Percentiles rank a stretch among this genome's conserved stretches.
Conservation (phyloP, 1,284 basidiomycete genomes). For the Prillingera fragicola region DNA sequence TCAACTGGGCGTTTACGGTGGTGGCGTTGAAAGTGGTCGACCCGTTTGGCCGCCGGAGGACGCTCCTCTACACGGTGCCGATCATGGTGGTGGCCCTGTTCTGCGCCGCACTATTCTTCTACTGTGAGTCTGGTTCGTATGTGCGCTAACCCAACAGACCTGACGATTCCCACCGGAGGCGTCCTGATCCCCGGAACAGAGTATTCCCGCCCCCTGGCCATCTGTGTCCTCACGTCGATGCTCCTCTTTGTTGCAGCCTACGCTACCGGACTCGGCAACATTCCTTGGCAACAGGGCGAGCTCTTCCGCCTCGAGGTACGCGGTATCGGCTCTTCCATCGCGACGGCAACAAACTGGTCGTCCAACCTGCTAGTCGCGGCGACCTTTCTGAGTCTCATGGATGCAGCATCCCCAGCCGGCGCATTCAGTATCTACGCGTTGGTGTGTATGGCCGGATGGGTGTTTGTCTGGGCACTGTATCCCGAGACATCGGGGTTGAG, state of each 20-base stretch:
- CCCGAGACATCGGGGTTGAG: conserved; percentile 60
- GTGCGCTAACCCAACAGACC: conserved; percentile 49
- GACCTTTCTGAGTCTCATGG: conserved; percentile 70
- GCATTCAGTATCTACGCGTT: conserved; percentile 76
- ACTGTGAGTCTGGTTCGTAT: conserved; percentile 54
- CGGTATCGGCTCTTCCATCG: conserved; percentile 70
- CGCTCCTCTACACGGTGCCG: conserved; percentile 70
- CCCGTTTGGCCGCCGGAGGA: conserved; percentile 65
- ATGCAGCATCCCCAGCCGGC: conserved; percentile 65
- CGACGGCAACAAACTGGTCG: conserved; percentile 75
- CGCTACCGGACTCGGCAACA: conserved; percentile 68
- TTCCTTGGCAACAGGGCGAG: conserved; percentile 83
- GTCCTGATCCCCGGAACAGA: conserved; percentile 59
- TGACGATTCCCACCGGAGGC: conserved; percentile 64
- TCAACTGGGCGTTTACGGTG: conserved; percentile 76
- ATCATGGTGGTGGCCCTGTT: conserved; percentile 69
- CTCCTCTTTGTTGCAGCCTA: conserved; percentile 76
- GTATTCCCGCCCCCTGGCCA: conserved; percentile 63
- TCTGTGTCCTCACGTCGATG: conserved; percentile 69
- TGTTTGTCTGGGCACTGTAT: conserved; percentile 66
- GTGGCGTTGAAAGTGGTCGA: conserved; percentile 74
- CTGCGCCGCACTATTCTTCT: conserved; percentile 67
- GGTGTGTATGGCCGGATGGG: conserved; percentile 63
- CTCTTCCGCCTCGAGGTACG: conserved; percentile 73
- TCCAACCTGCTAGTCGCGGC: conserved; percentile 69